Evolutionary conservation across 129 eudicot species (phyloP).

Genomic region (Tanacetum coccineum): DNA sequence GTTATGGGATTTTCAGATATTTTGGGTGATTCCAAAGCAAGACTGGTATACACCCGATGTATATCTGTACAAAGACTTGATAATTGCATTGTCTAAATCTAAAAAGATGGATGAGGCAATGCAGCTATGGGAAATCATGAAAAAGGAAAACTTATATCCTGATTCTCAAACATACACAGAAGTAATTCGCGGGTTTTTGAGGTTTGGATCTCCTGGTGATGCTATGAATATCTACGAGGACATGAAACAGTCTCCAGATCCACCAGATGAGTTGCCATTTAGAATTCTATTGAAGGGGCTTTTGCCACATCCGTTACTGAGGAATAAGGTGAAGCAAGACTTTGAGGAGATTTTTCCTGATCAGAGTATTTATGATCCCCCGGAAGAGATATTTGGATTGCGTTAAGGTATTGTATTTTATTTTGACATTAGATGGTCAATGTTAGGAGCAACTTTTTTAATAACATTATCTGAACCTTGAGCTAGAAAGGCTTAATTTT

Average conservation of each 20-base stretch:
- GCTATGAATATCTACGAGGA: conserved; percentile 95
- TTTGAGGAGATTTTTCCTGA: conserved; percentile 93
- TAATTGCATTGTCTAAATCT: conserved; percentile 65
- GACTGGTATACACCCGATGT: conserved; percentile 83
- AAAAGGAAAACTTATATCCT: conserved; percentile 68
- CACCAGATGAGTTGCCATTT: conserved; percentile 82
- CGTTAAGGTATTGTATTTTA: conserved; percentile 46
- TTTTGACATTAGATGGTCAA: neutral
- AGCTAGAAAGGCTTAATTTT: too few species aligned
- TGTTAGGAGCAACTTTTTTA: too few species aligned
- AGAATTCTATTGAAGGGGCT: conserved; percentile 84
- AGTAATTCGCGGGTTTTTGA: conserved; percentile 82
- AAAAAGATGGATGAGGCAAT: conserved; percentile 86
- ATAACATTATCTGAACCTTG: too few species aligned
- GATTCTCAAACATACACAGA: conserved; percentile 86
- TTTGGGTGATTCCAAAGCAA: conserved; percentile 76
- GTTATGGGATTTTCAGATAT: conserved; percentile 50
- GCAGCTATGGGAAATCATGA: conserved; percentile 87
- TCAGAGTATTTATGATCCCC: conserved; percentile 78
- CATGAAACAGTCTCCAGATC: conserved; percentile 89
- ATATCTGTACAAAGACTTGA: conserved; percentile 78
- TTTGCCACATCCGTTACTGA: conserved; percentile 84
- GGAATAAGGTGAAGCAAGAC: conserved; percentile 89
- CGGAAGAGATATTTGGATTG: conserved; percentile 88
- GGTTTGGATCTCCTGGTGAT: conserved; percentile 80